A percentile compares a stretch with the other conserved stretches of the same genome.
Evolutionary conservation across 345 rosid species (phyloP).

Genomic region (Dovyalis caffra): DNA sequence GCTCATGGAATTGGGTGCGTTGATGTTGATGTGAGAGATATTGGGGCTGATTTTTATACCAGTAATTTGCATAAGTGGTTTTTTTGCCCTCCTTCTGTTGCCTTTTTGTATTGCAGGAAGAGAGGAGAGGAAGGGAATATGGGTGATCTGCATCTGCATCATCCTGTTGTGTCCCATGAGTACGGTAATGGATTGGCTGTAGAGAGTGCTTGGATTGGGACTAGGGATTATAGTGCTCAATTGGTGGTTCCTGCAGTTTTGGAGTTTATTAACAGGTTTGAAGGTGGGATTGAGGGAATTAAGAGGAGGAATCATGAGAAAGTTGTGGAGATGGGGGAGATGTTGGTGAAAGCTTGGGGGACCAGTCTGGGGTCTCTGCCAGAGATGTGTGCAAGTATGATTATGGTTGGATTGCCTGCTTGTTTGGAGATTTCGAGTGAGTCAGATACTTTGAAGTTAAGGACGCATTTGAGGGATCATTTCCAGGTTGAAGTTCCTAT

Average conservation of each 20-base stretch:
- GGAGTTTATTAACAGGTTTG: constrained; percentile 74
- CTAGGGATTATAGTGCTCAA: constrained; percentile 89
- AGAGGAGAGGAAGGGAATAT: constrained; percentile 27
- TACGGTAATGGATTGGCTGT: constrained; percentile 84
- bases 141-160: constrained; percentile 64
- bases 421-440: constrained; percentile 57
- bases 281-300: constrained; percentile 82
- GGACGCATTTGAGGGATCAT: constrained; percentile 63
- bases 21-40: constrained; percentile 80
- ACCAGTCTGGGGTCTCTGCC: constrained; percentile 85
- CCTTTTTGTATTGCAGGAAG: constrained; percentile 76
- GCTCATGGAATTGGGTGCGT: constrained; percentile 96
- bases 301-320: constrained; percentile 78
- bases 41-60: constrained; percentile 91
- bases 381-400: constrained; percentile 80
- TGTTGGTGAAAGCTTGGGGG: constrained; percentile 87
- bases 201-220: constrained; percentile 97
- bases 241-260: constrained; percentile 72
- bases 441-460: constrained; percentile 50
- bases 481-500: constrained; percentile 74
- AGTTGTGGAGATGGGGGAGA: constrained; percentile 77
- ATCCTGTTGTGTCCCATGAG: constrained; percentile 91
- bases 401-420: constrained; percentile 90
- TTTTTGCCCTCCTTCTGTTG: constrained; percentile 86
- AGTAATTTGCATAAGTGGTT: constrained; percentile 96